Evolutionary conservation across 257 asterid genomes (phyloP).

Genomic region (Catharanthus roseus): DNA sequence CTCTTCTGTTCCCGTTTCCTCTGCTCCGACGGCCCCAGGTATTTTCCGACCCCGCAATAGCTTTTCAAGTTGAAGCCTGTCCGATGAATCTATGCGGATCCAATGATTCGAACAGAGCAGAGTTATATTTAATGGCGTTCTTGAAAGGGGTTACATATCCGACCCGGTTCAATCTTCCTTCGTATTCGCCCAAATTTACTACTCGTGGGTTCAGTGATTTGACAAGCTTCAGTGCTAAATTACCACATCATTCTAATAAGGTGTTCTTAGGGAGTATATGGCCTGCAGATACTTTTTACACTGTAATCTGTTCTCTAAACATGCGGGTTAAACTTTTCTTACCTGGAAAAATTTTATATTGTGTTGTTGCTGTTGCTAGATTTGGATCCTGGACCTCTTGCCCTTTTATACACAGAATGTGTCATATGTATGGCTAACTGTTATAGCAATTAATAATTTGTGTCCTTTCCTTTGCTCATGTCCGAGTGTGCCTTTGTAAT

Average conservation of each 20-base stretch:
- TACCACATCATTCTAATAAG: constrained; percentile 35
- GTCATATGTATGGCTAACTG: not conserved
- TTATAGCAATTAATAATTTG: not conserved
- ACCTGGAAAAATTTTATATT: not conserved
- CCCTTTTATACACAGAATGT: not conserved
- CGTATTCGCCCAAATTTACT: constrained; percentile 83
- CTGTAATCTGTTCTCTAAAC: not conserved
- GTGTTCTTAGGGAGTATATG: not conserved
- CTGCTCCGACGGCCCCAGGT: constrained; percentile 56
- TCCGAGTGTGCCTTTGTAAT: not conserved
- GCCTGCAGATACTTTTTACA: not conserved
- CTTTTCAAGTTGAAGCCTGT: constrained; percentile 59
- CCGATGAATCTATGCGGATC: constrained; percentile 71
- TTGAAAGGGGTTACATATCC: constrained; percentile 60
- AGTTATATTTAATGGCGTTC: constrained; percentile 65
- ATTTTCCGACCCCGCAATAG: constrained; percentile 69
- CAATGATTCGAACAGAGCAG: constrained; percentile 72
- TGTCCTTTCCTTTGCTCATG: not conserved
- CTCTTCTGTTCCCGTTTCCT: constrained; percentile 37
- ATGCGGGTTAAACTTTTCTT: not conserved
- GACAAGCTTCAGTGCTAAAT: constrained; percentile 70
- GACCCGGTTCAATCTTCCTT: constrained; percentile 59
- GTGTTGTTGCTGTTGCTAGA: not conserved
- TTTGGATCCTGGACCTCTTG: not conserved
- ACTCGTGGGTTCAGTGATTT: constrained; percentile 70